Base-by-base conservation (phyloP, 2,329 filamentous ascomycete species). In the Leptographium lundbergii region DNA sequence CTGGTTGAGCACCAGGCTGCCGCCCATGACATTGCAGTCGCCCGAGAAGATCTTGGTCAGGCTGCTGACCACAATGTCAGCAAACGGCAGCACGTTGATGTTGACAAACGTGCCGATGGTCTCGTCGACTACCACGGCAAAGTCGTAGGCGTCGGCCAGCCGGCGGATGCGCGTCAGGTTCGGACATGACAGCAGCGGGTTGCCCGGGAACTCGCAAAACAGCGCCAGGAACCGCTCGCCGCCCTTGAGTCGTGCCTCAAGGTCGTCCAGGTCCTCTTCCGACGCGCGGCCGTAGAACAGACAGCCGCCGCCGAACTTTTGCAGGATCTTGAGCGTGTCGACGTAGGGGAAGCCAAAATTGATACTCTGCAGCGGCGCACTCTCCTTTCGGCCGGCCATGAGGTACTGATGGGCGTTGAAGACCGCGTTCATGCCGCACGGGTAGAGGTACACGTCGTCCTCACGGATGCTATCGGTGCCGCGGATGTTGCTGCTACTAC, bases 331-430 rank as follows among this genome's bases (percentile, higher is more conserved):
- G 58, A 97, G 79, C 0, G 94, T 96, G 71, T 99, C 94, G 57
- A 96, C 89, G 66, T 99, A 99, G 0, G 94, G 91, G 66, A 99
- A 99, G n/a, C 94, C 94, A 67, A 90, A 96, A 67, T 87, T 91
- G 68, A 99, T 84, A 70, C 90, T 95, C 71, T 89, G 88, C 61
- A 81, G 61, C 22, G 42, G 69, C 9, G 78, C 74, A 3, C 84
- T 84, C 36, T 63, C 62, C 3, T 60, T 60, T 45, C 85, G 81
- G 0, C 82, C 78, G 57, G 77, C 75, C 62, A 92, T 75, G 56
- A 96, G 75, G 51, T 82, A 82, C 55, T 87, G 84, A 69, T 99
- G 94, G 0, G 88, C 81, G 65, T 89, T 90, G 74, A 90, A 99
- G 52, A 99, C 96, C 57, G 92, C 85, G 67, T 90, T 96, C 91